Conservation (phyloP, 2,329 filamentous ascomycete genomes). For the Passalora sequoiae region DNA sequence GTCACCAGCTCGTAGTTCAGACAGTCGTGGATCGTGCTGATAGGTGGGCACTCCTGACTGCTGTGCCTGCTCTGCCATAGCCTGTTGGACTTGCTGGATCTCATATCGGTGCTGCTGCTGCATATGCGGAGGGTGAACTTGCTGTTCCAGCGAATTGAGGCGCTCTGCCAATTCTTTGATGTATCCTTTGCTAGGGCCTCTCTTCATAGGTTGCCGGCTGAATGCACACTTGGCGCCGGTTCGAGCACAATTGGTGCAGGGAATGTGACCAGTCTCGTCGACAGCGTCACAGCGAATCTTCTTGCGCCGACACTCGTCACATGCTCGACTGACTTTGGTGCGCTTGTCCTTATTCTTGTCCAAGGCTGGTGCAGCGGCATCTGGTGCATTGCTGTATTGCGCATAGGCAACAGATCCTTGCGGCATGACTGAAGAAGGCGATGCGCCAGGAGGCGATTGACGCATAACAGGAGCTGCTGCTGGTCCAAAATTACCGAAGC, state of each 20-base stretch:
- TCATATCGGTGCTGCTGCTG: slow-evolving; percentile 29
- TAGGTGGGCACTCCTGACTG: slow-evolving; percentile 12
- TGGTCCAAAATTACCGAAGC: slow-evolving; percentile 17
- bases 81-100: slow-evolving; percentile 30
- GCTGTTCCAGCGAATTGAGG: slow-evolving; percentile 74
- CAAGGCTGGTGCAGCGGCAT: slow-evolving; percentile 12
- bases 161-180: slow-evolving; percentile 88
- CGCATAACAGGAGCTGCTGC: slow-evolving; percentile 10
- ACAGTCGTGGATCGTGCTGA: slow-evolving; percentile 13
- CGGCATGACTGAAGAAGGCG: slow-evolving; percentile 5
- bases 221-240: slow-evolving; percentile 75
- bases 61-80: slow-evolving; percentile 23
- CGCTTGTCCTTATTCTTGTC: slow-evolving; percentile 51
- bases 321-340: slow-evolving; percentile 81
- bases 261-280: slow-evolving; percentile 65
- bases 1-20: slow-evolving; percentile 30
- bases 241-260: slow-evolving; percentile 76
- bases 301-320: slow-evolving; percentile 82
- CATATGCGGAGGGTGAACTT: slow-evolving; percentile 46
- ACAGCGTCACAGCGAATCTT: slow-evolving; percentile 83
- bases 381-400: slow-evolving; percentile 19
- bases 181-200: slow-evolving; percentile 83
- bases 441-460: slow-evolving; percentile 7
- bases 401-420: slow-evolving; percentile 21
- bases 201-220: slow-evolving; percentile 74